A percentile compares a stretch with the other conserved stretches of the same genome.
These are phyloP conservation scores for Globisporangium nagaii DNA, from an alignment of 352 stramenopile species.

Conservation along the genomic window DNA sequence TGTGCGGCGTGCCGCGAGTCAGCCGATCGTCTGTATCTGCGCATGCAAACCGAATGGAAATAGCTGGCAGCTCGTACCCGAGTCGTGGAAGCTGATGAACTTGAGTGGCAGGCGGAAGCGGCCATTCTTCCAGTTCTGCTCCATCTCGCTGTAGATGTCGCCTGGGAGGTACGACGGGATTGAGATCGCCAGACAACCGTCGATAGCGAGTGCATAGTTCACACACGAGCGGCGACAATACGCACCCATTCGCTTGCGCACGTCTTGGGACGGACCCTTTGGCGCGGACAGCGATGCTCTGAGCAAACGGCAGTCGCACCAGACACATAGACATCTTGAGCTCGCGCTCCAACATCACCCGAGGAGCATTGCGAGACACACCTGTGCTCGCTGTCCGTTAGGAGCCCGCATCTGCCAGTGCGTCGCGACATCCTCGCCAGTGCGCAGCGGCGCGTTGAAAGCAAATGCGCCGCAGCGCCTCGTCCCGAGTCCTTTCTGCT, in stretches of 20 bases:
- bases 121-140: constrained; percentile 36
- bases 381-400: constrained; percentile 4
- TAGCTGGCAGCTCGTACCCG: constrained; percentile 13
- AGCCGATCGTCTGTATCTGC: too few species aligned
- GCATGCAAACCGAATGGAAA: background rate
- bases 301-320: too few species aligned
- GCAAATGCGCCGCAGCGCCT: background rate
- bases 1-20: too few species aligned
- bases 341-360: background rate
- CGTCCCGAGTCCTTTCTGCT: background rate
- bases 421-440: background rate
- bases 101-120: constrained; percentile 55
- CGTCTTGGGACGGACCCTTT: constrained; percentile 23
- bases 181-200: background rate
- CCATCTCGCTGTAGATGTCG: constrained; percentile 70
- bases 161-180: constrained; percentile 10
- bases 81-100: constrained; percentile 66
- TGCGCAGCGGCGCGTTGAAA: background rate
- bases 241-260: constrained; percentile 43
- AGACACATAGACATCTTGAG: background rate
- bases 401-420: background rate
- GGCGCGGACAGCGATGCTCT: constrained; percentile 3
- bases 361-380: background rate
- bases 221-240: background rate
- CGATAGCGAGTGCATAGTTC: too few species aligned